Evolutionary conservation across 2,329 filamentous ascomycete genomes (phyloP).

Genomic region (Coniosporium tulheliwenetii): DNA sequence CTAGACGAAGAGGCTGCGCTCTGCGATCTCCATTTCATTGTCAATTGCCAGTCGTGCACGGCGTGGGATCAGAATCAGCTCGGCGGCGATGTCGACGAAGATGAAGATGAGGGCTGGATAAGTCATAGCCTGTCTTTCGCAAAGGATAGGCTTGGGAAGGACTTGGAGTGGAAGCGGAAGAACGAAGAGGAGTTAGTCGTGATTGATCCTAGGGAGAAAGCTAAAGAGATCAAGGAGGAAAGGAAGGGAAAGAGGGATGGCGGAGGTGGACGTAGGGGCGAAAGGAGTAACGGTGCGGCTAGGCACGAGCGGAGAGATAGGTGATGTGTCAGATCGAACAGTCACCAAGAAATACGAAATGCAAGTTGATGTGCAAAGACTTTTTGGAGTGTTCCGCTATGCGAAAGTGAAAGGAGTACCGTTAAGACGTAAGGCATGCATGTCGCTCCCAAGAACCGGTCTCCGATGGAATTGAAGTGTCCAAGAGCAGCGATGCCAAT

Average conservation of each 20-base stretch:
- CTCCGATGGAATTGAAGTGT: too few relatives aligned
- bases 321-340: too few relatives aligned
- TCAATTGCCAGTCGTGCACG: constrained; percentile 81
- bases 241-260: constrained; percentile 35
- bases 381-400: too few relatives aligned
- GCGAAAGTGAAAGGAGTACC: too few relatives aligned
- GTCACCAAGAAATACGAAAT: too few relatives aligned
- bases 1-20: constrained; percentile 57
- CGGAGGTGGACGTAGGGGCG: constrained; percentile 41
- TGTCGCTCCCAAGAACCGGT: too few relatives aligned
- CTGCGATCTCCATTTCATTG: constrained; percentile 92
- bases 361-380: too few relatives aligned
- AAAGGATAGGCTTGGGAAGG: constrained; percentile 79
- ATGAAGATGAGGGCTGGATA: constrained; percentile 57
- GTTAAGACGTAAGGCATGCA: too few relatives aligned
- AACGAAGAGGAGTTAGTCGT: constrained; percentile 84
- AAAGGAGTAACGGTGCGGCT: constrained; percentile 12
- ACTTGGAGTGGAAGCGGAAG: constrained; percentile 77
- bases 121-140: constrained; percentile 71
- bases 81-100: constrained; percentile 41
- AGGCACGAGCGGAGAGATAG: too few relatives aligned
- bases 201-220: constrained; percentile 80
- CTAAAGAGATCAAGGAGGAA: constrained; percentile 53
- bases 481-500: too few relatives aligned
- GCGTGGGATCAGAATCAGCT: constrained; percentile 60